Evolutionary conservation across 805 yeast species (phyloP), one percentile per base, ranked within the genome.

Genomic region (Dipodascopsis tothii): DNA sequence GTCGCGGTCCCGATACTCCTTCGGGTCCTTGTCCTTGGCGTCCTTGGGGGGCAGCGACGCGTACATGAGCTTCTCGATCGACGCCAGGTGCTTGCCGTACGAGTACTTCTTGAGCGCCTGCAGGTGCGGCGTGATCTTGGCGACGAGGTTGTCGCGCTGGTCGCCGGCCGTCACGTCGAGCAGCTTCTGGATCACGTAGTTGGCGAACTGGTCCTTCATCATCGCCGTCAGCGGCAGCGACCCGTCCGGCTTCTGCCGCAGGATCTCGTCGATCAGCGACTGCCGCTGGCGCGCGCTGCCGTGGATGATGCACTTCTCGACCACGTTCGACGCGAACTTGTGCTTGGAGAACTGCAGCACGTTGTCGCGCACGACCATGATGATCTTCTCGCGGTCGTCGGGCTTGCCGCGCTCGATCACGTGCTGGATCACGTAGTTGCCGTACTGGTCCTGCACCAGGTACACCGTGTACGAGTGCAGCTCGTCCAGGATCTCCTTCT

Each of bases 121-220:
- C 64, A 90, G 70, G 58, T 84, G 88, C 41, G 84, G 85, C 65
- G 80, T 77, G 51, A 90, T 84, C 55, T 82, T 81, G 45, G 74
- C 68, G 40, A 87, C 85, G 48, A 92, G 71, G 23, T 77, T 61
- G 39, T 71, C 78, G 64, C 84, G 81, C 56, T 84, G 84, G 28
- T 71, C 71, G 37, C 82, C 82, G 48, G 75, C 77, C 33, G 88
- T 75, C 2, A 83, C 81, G 50, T 85, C 95, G 34, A 92, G 88
- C 56, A 92, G 73, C 62, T 90, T 88, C 64, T 92, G 99, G 40
- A 92, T 86, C 37, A 92, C 99, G 60, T 92, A 92, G 64, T 92
- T 92, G 20, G 97, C 99, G 66, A 82, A 92, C 62, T 92, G 97
- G 63, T 92, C 99, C 61, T 85, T 85, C 86, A 92, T 87, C 97